phyloP scores from a whole-genome alignment of 768 basidiomycete species.

The Kwoniella sp. region DNA sequence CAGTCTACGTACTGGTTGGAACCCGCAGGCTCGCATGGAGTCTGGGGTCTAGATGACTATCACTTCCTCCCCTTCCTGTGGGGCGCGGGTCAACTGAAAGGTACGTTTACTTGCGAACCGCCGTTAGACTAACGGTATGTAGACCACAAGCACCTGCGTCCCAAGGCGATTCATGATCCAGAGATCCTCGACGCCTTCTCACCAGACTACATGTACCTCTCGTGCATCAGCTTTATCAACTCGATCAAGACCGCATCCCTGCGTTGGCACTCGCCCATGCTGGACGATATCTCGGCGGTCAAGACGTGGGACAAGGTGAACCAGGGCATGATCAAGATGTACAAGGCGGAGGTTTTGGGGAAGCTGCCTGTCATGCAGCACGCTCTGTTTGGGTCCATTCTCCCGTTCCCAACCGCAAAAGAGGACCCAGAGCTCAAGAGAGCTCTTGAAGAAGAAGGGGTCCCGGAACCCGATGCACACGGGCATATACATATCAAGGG shows the following conservation, averaged over 20 bases:
- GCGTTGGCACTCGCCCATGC: slow-evolving; percentile 98
- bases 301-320: slow-evolving; percentile 90
- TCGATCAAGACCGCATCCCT: slow-evolving; percentile 93
- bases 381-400: slow-evolving; percentile 82
- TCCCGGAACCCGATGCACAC: slow-evolving; percentile 30
- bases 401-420: slow-evolving; percentile 51
- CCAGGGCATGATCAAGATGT: slow-evolving; percentile 96
- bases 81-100: slow-evolving; percentile 46
- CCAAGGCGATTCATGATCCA: slow-evolving; percentile 84
- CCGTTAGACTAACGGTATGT: too few relatives aligned
- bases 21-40: slow-evolving; percentile 97
- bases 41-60: slow-evolving; percentile 96
- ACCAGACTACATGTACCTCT: slow-evolving; percentile 92
- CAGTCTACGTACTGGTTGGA: slow-evolving; percentile 97
- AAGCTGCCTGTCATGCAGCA: slow-evolving; percentile 96
- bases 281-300: slow-evolving; percentile 91
- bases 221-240: slow-evolving; percentile 93
- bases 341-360: slow-evolving; percentile 84
- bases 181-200: slow-evolving; percentile 90
- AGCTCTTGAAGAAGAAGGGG: slow-evolving; percentile 27
- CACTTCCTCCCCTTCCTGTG: slow-evolving; percentile 80
- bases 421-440: slow-evolving; percentile 29
- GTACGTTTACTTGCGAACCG: slow-evolving; percentile 20
- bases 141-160: slow-evolving; percentile 85
- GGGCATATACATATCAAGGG: slow-evolving; percentile 40